Evolutionary conservation across 768 basidiomycete species (phyloP), one percentile per base, ranked within the genome.

Genomic region (Suillus fuscotomentosus): DNA sequence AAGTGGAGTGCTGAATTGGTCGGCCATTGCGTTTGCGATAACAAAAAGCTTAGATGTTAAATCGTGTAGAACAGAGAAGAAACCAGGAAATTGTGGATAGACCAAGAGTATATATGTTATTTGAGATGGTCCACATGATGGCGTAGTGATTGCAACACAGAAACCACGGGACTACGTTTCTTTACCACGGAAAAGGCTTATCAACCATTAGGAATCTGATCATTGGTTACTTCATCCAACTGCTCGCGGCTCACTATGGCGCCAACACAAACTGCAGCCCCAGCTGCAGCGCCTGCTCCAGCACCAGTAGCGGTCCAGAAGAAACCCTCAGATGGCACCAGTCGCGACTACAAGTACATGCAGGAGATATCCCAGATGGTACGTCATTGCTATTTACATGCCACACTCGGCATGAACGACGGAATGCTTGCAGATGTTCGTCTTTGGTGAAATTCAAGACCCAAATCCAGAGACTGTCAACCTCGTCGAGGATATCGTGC

Each of bases 291-390:
- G 2, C 65, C 73, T 42, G 14, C 62, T 42, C 6, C 61, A 1
- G 51, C 38, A 9, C 71, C 67, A 31, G 65, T 69, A 34, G 2
- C 3, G 54, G 11, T 14, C 17, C 11, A 51, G 15, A 66, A 65
- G 57, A 66, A 65, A 66, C 41, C 57, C 1, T 59, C 57, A 31
- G 57, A 59, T 59, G 60, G 69, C 69, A 27, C 62, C 54, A 22
- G 69, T 66, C 59, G 84, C 66, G 91, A 92, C 66, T 96, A 95
- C 84, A 94, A 93, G 68, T 97, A 97, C 74, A 85, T 86, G 1
- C 89, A 90, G 65, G 95, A 97, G 77, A 97, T 97, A 34, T 91
- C 93, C 9, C 94, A 97, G 76, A 97, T 97, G 95, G 93, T 92
- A 53, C 42, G 78, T 67, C 31, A 17, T 43, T n/a, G n/a, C 15